Evolutionary conservation across 441 rosid species (phyloP), one percentile per base, ranked within the genome.

Genomic region (Pelargonium myrrhifolium): DNA sequence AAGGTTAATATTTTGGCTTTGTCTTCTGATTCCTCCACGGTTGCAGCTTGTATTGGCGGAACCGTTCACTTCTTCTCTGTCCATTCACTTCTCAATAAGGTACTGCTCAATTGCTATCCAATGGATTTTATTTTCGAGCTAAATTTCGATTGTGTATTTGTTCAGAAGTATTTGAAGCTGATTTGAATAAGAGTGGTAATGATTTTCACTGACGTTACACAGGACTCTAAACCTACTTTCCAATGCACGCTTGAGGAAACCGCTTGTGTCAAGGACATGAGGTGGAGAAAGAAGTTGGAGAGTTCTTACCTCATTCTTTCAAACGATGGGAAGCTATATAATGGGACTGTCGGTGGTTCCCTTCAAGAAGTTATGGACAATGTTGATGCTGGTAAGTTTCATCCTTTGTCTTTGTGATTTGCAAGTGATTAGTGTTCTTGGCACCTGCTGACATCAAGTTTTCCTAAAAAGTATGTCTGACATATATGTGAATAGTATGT

Each of bases 311-410:
- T 87, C 71, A 79, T 80, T 78, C 87, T 92, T 61, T 87, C 92
- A 6, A 79, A 74, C 68, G 18, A 68, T 58, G 82, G 88, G 53
- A 79, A 77, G 75, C 82, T 92, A 62, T 86, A 80, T 77, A 78
- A 72, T 74, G 98, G 88, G 68, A 74, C 71, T 77, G 77, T 78
- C 68, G 65, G 65, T 72, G 53, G 74, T 62, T 77, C 83, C 68
- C 85, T 84, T 67, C 72, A 77, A 51, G 71, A 69, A 79, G 77
- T 88, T 55, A 77, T 88, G 87, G 90, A 86, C 35, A 72, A 76
- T 68, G 88, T 92, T 56, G 92, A 92, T 76, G 98, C 98, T 0
- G 95, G 98, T 92, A 79, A 72, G 72, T 62, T 64, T 71, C 56
- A 24, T 73, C 56, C 12, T 35, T 43, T 45, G 12, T 53, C 20